Evolutionary conservation across 345 rosid genomes (phyloP), one percentile per base, ranked within the genome.

Genomic region (Lepidium sativum): DNA sequence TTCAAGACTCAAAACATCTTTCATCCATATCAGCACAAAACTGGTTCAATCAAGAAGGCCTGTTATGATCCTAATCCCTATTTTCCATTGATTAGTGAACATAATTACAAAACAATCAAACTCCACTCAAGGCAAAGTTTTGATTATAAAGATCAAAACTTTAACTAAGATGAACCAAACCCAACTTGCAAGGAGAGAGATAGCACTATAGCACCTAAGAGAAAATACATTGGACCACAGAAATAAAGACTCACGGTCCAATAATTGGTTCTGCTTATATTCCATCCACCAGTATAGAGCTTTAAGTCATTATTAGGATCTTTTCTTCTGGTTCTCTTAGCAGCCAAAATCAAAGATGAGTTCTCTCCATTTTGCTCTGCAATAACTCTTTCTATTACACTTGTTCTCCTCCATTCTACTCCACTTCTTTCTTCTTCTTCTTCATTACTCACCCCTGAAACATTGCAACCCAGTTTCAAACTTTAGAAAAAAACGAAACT

Each of bases 281-380:
- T 91, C 87, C 87, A 94, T 48, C 99, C 99, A 63, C 96, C 92
- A 34, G 78, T 73, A 68, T 94, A 88, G 45, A 51, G 62, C 9
- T 85, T 75, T 35, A 83, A 84, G 69, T 78, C 5, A 33, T 86
- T 63, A 20, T 69, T 34, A 64, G 96, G 96, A 62, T 94, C 92
- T 75, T 55, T 80, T 62, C 98, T 78, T 25, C 53, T 60, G 2
- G 96, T 92, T 67, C 86, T 86, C 31, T 71, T 20, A n/a, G 69
- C 96, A 70, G 95, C 98, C 70, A 92, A 82, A 67, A 88, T 75
- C 43, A 86, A 23, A 70, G 92, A 81, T 1, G 86, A 77, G 60
- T 81, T 83, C 11, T 12, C 63, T 34, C 41, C 67, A 34, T 3
- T 67, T 50, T 54, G 81, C 13, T 76, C 92, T 27, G 74, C 88